A percentile compares a stretch with the other conserved stretches of the same genome.
Evolutionary conservation across 805 yeast genomes (phyloP).

Genomic region (Hanseniaspora valbyensis): DNA sequence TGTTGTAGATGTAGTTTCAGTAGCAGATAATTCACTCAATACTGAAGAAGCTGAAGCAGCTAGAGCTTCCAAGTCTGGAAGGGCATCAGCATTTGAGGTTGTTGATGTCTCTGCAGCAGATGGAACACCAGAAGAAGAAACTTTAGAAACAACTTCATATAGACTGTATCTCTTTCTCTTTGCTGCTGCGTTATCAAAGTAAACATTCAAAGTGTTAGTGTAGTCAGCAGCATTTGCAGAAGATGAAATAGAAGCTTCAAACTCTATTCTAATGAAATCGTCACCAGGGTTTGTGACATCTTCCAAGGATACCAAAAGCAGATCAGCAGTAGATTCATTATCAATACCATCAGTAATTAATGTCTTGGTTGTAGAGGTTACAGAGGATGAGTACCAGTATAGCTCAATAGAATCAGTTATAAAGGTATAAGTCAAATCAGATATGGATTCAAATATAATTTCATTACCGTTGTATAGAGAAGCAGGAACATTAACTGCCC

Average conservation of each 20-base stretch:
- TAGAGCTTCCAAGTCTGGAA: background rate
- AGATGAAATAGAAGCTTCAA: background rate
- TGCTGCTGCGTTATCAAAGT: background rate
- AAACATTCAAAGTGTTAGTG: background rate
- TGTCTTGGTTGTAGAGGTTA: background rate
- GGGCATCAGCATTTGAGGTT: background rate
- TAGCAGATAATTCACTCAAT: no score
- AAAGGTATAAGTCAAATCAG: background rate
- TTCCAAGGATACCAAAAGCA: background rate
- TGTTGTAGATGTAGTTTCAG: background rate
- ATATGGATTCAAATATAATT: background rate
- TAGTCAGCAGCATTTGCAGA: background rate
- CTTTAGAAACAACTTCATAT: background rate
- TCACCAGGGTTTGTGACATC: background rate
- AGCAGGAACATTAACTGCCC: background rate
- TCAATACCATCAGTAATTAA: background rate
- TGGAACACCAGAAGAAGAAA: background rate
- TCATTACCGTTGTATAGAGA: background rate
- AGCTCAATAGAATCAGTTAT: background rate
- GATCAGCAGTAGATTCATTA: background rate
- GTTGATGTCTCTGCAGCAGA: background rate
- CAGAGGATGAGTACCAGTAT: background rate
- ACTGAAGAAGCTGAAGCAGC: background rate
- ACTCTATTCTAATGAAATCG: background rate
- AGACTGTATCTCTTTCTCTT: background rate